Conservation (phyloP, 441 rosid species). For the Cnidoscolus chayamansa region DNA sequence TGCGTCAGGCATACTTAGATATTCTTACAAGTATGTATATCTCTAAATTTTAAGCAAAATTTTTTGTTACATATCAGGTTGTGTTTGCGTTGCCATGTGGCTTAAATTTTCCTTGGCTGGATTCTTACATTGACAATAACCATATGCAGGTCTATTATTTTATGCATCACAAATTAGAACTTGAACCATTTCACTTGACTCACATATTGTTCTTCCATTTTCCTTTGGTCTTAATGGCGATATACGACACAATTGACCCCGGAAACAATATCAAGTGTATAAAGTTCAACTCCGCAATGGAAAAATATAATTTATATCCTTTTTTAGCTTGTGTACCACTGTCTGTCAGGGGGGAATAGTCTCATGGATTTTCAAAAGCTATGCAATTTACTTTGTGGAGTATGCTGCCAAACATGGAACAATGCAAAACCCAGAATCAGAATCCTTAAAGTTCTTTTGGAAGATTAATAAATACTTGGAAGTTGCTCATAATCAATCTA, state of each 20-base stretch:
- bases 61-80: neutral
- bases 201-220: neutral
- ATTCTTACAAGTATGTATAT: constrained; percentile 69
- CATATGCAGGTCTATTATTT: neutral
- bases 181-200: neutral
- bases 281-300: neutral
- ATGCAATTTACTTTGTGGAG: neutral
- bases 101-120: neutral
- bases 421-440: neutral
- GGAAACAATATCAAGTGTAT: neutral
- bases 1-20: constrained; percentile 69
- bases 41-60: constrained; percentile 5
- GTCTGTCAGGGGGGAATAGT: neutral
- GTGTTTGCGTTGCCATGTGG: neutral
- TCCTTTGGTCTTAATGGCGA: neutral
- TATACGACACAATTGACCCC: neutral
- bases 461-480: neutral
- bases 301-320: neutral
- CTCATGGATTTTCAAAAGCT: neutral
- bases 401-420: neutral
- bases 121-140: constrained; percentile 2
- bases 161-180: neutral
- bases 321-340: neutral
- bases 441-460: neutral
- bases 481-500: neutral